Evolutionary conservation across 2,329 filamentous ascomycete genomes (phyloP), one percentile per base, ranked within the genome.

Genomic region (Fusarium proliferatum): DNA sequence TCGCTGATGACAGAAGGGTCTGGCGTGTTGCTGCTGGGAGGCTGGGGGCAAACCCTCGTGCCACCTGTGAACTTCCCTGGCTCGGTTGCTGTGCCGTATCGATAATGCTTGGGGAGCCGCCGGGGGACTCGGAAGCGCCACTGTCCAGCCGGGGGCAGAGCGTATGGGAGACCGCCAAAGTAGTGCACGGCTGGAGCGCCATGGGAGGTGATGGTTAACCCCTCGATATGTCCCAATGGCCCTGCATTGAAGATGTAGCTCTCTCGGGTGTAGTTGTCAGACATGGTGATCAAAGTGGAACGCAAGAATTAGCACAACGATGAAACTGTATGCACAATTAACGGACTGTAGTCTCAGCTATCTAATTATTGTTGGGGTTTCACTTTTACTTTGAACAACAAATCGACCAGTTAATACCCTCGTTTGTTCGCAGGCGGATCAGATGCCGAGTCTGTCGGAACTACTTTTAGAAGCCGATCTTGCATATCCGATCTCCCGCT

Each of bases 101-200:
- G n/a, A 28, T 42, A 36, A 5, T 15, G n/a, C 1, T 30, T 4
- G n/a, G 55, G n/a, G 9, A 64, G n/a, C 1, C 19, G 30, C 17
- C 28, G 43, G 28, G 53, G 55, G 5, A 43, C 30, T 0, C 55
- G 36, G 17, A 39, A 64, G 15, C 61, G 61, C 34, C 38, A 28
- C 17, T 60, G n/a, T 4, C 30, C 42, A 15, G 28, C 36, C 12
- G 34, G 53, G 10, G 42, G 55, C 16, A 49, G 15, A 3, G 61
- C 61, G 2, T 64, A 64, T 16, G 61, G 55, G 2, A 64, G 11
- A 36, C 36, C 61, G 2, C 59, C 59, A 38, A 57, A 61, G 30
- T 38, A 61, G 19, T 30, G 38, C 1, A 38, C 23, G 12, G 30
- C 19, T 36, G 38, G 30, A 28, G 19, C 16, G 3, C 26, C 28